Evolutionary conservation across 306 rosid species (phyloP).

Genomic region (Corylus heterophylla): DNA sequence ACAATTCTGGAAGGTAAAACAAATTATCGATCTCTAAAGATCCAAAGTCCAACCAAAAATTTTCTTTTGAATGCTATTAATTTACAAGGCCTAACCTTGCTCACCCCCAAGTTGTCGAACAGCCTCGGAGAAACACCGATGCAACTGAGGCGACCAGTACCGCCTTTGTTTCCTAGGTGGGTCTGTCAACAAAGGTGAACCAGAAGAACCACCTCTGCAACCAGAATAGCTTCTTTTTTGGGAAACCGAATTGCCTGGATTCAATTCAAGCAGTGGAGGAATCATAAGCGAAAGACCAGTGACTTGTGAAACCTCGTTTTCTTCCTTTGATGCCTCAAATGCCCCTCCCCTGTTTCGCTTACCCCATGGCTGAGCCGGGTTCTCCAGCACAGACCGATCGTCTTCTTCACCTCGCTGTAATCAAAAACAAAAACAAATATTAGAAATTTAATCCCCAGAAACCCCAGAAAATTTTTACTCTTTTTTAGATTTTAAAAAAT

Average conservation of each 20-base stretch:
- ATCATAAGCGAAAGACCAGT: conserved; percentile 62
- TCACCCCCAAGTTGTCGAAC: conserved; percentile 86
- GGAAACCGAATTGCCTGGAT: conserved; percentile 30
- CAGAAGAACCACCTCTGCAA: conserved; percentile 46
- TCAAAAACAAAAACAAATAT: background rate
- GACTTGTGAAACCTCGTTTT: conserved; percentile 43
- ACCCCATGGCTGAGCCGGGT: conserved; percentile 29
- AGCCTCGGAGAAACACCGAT: conserved; percentile 71
- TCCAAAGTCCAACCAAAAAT: background rate
- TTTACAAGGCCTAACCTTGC: conserved; percentile 50
- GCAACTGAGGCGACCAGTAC: conserved; percentile 89
- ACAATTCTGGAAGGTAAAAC: background rate
- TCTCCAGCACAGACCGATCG: conserved; percentile 48
- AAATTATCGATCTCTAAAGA: background rate
- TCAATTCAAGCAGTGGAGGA: conserved; percentile 46
- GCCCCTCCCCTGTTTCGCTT: conserved; percentile 42
- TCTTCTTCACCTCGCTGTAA: conserved; percentile 54
- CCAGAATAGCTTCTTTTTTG: conserved; percentile 17
- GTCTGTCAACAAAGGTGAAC: conserved; percentile 38
- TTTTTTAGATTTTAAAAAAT: background rate
- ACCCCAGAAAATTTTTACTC: background rate
- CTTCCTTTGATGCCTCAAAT: conserved; percentile 41
- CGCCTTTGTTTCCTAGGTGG: conserved; percentile 75
- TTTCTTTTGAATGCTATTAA: background rate
- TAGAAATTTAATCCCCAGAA: background rate